Conservation (phyloP, 169 alveolate species). For the Eimeria maxima region DNA sequence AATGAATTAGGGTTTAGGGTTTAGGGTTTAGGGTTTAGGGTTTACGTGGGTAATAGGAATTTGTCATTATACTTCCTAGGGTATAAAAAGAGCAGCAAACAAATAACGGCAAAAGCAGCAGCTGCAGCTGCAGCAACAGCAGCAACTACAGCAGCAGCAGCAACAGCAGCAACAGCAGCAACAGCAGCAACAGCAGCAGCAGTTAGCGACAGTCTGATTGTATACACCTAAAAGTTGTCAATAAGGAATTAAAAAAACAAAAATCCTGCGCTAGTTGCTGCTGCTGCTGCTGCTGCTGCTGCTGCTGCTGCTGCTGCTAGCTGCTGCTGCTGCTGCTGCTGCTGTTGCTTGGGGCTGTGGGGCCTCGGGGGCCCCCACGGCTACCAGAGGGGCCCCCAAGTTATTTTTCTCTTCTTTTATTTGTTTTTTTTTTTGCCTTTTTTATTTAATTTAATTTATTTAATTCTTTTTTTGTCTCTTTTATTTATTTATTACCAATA, state of each 20-base stretch:
- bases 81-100: neutral
- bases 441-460: neutral
- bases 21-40: no score
- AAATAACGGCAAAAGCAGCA: neutral
- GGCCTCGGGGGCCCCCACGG: constrained; percentile 19
- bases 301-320: neutral
- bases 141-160: no score
- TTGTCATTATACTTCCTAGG: no score
- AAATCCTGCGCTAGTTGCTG: neutral
- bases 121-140: no score
- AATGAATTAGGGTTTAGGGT: no score
- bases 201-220: neutral
- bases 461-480: no score
- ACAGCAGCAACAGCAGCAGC: neutral
- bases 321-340: neutral
- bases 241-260: neutral
- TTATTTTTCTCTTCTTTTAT: no score
- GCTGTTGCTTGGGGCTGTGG: neutral
- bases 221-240: no score
- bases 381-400: neutral
- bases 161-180: no score
- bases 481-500: no score
- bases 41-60: no score
- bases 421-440: neutral
- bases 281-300: neutral